Evolutionary conservation across 23 red algal species (phyloP), one percentile per base, ranked within the genome.

Genomic region (Agarophyton chilense): DNA sequence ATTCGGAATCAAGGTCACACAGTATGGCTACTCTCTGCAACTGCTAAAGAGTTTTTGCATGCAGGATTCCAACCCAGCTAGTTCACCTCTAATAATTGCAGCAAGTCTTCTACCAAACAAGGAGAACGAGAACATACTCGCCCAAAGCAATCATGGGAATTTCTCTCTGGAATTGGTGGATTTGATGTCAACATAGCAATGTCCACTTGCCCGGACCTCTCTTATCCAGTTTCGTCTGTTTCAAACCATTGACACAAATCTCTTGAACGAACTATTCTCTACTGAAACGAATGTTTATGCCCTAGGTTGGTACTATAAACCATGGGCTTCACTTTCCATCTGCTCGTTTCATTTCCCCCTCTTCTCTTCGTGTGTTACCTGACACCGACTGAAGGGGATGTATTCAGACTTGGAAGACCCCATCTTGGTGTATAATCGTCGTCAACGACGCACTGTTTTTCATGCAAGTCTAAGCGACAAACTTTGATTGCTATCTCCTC

Each of bases 391-490:
- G 52, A 49, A 49, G n/a, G 16, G 24, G 77, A 52, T 35, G 49
- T 55, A 55, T 12, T 31, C 9, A 81, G 46, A 55, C 22, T 55
- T 26, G 42, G 21, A 50, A n/a, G 26, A 57, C 77, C 13, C 1
- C 77, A 0, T 57, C 26, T 58, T 0, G 77, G 25, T 58, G 24
- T 26, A 50, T 60, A 26, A 31, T 81, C 49, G 26, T 42, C 22
- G 25, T 26, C 45, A 81, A 58, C 54, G 54, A 55, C 26, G 45
- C 77, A 55, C 77, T 49, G 17, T 36, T 81, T 32, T 31, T 56
- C n/a, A 24, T 81, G 77, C 46, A 61, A 81, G 16, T 58, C 51
- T 10, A 81, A 81, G 25, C 52, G 50, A 0, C 77, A 39, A 18
- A 58, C 50, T 12, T 1, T 40, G 9, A 1, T 81, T 11, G 0